phyloP scores from a whole-genome alignment of 2,329 filamentous ascomycete genomes.

The Fusarium floridanum region DNA sequence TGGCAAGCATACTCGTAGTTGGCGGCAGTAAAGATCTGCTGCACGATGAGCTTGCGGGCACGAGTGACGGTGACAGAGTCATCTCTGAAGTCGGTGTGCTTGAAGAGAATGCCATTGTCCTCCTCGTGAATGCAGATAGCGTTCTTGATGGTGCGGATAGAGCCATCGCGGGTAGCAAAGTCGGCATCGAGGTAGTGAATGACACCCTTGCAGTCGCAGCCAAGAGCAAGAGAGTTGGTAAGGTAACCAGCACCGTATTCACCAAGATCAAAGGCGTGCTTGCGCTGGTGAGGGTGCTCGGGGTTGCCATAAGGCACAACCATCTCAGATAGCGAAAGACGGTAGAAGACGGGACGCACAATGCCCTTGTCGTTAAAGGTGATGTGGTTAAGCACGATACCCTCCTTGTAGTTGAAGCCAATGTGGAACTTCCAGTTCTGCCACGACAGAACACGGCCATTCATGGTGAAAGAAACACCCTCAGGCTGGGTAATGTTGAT shows the following conservation, averaged over 20 bases:
- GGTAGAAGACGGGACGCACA: conserved; percentile 85
- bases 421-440: conserved; percentile 95
- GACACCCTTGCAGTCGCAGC: conserved; percentile 88
- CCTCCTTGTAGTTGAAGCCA: conserved; percentile 95
- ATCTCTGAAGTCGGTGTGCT: conserved; percentile 94
- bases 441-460: conserved; percentile 81
- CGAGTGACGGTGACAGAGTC: conserved; percentile 88
- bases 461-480: conserved; percentile 86
- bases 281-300: conserved; percentile 82
- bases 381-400: conserved; percentile 90
- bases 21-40: conserved; percentile 93
- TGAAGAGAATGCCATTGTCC: conserved; percentile 91
- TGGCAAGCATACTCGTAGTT: conserved; percentile 88
- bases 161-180: conserved; percentile 83
- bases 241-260: conserved; percentile 88
- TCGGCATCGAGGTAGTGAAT: conserved; percentile 93
- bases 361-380: conserved; percentile 87
- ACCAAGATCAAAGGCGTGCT: conserved; percentile 85
- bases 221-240: conserved; percentile 81
- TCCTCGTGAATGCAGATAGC: conserved; percentile 97
- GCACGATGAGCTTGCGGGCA: conserved; percentile 86
- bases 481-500: conserved; percentile 90
- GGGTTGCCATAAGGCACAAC: conserved; percentile 91
- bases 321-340: conserved; percentile 92
- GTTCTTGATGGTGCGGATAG: conserved; percentile 87